A percentile compares a stretch with the other conserved stretches of the same genome.
Evolutionary conservation across 129 eudicot species (phyloP).

Genomic region (Tanacetum coccineum): DNA sequence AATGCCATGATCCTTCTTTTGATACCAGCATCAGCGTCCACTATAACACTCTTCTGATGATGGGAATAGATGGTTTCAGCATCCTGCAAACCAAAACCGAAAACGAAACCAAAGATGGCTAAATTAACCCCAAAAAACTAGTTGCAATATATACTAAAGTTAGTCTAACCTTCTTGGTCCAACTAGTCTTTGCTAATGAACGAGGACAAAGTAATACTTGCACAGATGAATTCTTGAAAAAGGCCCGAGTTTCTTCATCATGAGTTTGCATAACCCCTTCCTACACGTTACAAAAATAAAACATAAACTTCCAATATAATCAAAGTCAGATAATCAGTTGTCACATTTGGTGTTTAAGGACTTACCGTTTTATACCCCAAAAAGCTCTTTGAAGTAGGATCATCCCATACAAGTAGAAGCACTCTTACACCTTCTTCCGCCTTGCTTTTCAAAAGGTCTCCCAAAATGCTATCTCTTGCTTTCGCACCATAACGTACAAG

Average conservation of each 20-base stretch:
- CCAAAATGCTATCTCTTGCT: slow-evolving; percentile 45
- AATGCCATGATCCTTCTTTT: slow-evolving; percentile 62
- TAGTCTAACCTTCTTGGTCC: slow-evolving; percentile 45
- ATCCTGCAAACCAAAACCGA: slow-evolving; percentile 37
- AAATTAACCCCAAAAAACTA: neutral
- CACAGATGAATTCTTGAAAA: slow-evolving; percentile 77
- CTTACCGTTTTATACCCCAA: slow-evolving; percentile 49
- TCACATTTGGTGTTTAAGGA: neutral
- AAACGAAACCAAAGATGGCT: neutral
- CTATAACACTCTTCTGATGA: slow-evolving; percentile 70
- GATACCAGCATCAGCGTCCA: slow-evolving; percentile 63
- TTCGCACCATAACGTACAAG: slow-evolving; percentile 69
- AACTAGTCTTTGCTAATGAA: slow-evolving; percentile 51
- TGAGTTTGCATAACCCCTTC: slow-evolving; percentile 60
- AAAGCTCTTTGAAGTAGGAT: slow-evolving; percentile 82
- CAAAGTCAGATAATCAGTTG: neutral
- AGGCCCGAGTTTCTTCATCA: slow-evolving; percentile 67
- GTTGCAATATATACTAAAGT: too few relatives aligned
- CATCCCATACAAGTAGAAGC: slow-evolving; percentile 95
- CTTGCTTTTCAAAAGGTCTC: slow-evolving; percentile 74
- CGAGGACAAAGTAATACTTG: slow-evolving; percentile 65
- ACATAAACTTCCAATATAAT: neutral
- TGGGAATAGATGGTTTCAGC: slow-evolving; percentile 63
- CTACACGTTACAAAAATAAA: slow-evolving; percentile 28
- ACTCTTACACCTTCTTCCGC: slow-evolving; percentile 92